Base-by-base conservation (phyloP, 2,329 filamentous ascomycete genomes). In the Sarocladium kiliense region DNA sequence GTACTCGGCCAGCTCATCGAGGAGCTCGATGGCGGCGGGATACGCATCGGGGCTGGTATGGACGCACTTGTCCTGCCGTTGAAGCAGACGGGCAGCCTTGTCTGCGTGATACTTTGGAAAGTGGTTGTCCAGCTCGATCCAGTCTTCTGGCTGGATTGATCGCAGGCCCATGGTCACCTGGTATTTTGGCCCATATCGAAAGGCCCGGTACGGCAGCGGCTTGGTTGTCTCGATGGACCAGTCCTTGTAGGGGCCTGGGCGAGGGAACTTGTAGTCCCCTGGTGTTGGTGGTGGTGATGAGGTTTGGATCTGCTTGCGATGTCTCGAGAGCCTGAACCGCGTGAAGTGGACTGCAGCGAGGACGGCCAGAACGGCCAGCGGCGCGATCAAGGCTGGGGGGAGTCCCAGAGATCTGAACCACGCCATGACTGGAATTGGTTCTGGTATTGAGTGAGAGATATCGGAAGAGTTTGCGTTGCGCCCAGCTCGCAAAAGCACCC, bases 41-140 rank as follows among this genome's bases (percentile, higher is more conserved):
- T 81, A 86, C 1, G 87, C 88, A 58, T 87, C 81, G 0, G 88
- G 85, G 2, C 84, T 80, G 0, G 89, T 93, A 14, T 71, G 71
- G 64, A 83, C 86, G 71, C 87, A 90, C 67, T 87, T 88, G 0
- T 69, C 58, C 1, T 84, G 87, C 0, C 89, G 80, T 59, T 89
- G 82, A 14, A 66, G 63, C 49, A 95, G 88, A 1, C 90, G 82
- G 14, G 74, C 72, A 1, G 80, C 77, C 70, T 95, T 95, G 60
- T 87, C 81, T 30, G 77, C 78, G 69, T 95, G 89, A 66, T 78
- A 95, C 54, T 80, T 81, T 1, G 84, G 78, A 66, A 83, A 95
- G 47, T 92, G 80, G 64, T 88, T 92, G 70, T 95, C 91, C 25
- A 95, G 80, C 70, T 95, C 88, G 64, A 93, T 91, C 89, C 89